Base-by-base conservation (phyloP, 2,329 filamentous ascomycete species). In the Xylaria sp. region DNA sequence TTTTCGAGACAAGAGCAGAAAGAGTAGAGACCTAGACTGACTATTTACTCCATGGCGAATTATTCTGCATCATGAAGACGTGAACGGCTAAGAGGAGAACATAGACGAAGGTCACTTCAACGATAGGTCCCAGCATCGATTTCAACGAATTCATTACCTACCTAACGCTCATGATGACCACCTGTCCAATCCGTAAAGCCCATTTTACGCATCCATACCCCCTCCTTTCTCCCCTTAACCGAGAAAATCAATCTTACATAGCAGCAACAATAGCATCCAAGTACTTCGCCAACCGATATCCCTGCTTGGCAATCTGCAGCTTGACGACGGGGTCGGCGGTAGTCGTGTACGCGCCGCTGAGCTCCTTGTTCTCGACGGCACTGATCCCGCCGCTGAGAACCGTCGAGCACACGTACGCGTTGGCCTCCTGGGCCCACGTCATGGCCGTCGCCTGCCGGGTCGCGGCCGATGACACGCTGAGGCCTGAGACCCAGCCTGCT, bases 231-330 rank as follows among this genome's bases (percentile, higher is more conserved):
- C 4, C 12, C 10, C 4, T 3, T 6, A 9, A 2, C n/a, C n/a
- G 16, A 23, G 23, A 47, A 0, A 12, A 18, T 2, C 18, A 47
- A 25, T 9, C 25, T 60, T 23, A 73, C 32, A 68, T 44, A 35
- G 73, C 75, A 51, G 74, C 76, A 18, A 75, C 78, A 54, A 79
- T 77, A 21, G 78, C 78, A 64, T 80, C 78, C 48, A 79, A 66
- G 68, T 74, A 79, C 70, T 79, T 79, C 3, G 78, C 79, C 4
- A 80, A 73, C 10, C 78, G 76, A 63, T 83, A 82, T 0, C 82
- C 82, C 60, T 81, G 81, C 76, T 84, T 84, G 9, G 82, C 81
- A 29, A 84, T 82, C 76, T 84, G 82, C 62, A 83, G 71, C 70
- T 80, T 78, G 47, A 84, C 77, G 16, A 81, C 80, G 10, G 78